Conservation (phyloP, 306 rosid species). For the Inga laurina region DNA sequence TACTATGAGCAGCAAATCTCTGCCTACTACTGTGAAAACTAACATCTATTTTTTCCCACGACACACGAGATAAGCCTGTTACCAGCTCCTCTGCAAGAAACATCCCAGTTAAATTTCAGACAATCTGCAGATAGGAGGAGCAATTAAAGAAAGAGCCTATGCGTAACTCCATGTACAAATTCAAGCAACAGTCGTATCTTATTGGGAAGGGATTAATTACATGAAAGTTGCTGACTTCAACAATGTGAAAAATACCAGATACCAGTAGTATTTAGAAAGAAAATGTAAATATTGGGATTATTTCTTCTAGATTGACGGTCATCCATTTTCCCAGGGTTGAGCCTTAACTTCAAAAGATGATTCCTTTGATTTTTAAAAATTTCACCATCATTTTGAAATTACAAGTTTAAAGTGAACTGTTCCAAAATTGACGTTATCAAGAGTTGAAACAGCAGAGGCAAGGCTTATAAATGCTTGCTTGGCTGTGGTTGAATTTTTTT, state of each 20-base stretch:
- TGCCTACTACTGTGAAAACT: slow-evolving; percentile 77
- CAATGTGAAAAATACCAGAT: background rate
- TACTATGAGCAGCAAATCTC: slow-evolving; percentile 92
- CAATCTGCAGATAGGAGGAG: slow-evolving; percentile 14
- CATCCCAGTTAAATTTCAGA: slow-evolving; percentile 25
- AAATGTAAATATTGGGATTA: background rate
- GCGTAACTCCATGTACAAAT: slow-evolving; percentile 10
- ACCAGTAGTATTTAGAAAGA: background rate
- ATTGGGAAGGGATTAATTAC: slow-evolving; percentile 11
- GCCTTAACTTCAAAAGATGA: background rate
- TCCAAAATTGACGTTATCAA: background rate
- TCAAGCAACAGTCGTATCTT: background rate
- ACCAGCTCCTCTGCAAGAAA: slow-evolving; percentile 78
- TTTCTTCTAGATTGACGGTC: background rate
- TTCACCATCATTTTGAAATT: background rate
- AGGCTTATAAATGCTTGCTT: background rate
- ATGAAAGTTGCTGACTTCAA: background rate
- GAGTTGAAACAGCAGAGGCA: background rate
- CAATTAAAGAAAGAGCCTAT: background rate
- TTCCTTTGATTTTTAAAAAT: background rate
- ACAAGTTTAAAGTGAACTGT: background rate
- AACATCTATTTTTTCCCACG: slow-evolving; percentile 98
- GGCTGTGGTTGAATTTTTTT: background rate
- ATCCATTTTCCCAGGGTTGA: background rate
- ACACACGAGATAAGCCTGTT: slow-evolving; percentile 74